Base-by-base conservation (phyloP, 768 basidiomycete species). In the Termitomyces sp. region DNA sequence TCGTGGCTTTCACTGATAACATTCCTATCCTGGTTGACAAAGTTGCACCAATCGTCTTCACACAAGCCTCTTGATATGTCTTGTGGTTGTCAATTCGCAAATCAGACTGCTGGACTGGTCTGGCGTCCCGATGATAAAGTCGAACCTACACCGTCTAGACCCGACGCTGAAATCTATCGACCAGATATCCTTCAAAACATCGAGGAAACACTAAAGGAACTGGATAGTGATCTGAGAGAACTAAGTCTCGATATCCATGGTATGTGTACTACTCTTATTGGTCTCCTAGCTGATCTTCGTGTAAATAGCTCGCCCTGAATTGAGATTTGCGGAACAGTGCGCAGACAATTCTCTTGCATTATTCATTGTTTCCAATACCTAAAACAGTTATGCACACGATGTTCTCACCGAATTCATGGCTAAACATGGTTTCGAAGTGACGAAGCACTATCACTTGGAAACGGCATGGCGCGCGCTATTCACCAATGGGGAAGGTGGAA, bases 381-480 rank as follows among this genome's bases (percentile, higher is more conserved):
- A 11, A 37, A 19, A 17, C 51, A 91, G 87, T 50, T 75, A 85
- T 69, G 84, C 90, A 0, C 89, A 92, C 60, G 86, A 91, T 62
- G 76, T 74, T 2, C 77, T 89, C 23, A 87, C 89, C 0, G 66
- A 70, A 0, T 91, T 89, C 66, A 82, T 92, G 78, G 74, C 71
- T 44, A 75, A 76, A 45, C 82, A 84, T 30, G 88, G 85, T 0
- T 91, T 87, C 66, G 68, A 77, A 15, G 85, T 90, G 14, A 78
- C 77, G 41, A 76, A 71, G 51, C 79, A 88, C 46, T 79, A 84
- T 62, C 76, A 78, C 50, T 73, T 92, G 26, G 76, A 81, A 17
- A 93, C 90, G 0, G 90, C 88, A 4, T 91, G 90, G 90, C 71
- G 77, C 21, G 91, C 91, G 0, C 79, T 77, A 1, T 91, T 81